These are phyloP conservation scores for Phytophthora cactorum DNA, from an alignment of 352 stramenopile species.

Conservation along the genomic window DNA sequence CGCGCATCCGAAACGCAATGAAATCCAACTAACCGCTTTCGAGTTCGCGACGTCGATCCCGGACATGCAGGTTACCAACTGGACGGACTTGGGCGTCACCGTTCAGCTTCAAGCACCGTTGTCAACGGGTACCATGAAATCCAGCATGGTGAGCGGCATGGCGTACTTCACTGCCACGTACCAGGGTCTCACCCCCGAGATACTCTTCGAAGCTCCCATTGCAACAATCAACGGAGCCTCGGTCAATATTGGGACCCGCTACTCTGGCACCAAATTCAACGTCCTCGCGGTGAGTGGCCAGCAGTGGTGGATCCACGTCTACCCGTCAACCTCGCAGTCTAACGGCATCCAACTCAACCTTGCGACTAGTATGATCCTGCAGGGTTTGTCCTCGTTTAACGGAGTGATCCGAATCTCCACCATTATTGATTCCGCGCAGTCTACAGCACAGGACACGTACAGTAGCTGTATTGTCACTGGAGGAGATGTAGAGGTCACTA, in stretches of 20 bases:
- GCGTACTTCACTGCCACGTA: conserved; percentile 72
- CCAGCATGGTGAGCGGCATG: conserved; percentile 74
- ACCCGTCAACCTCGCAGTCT: conserved; percentile 23
- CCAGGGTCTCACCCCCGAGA: conserved; percentile 51
- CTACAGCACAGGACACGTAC: conserved; percentile 63
- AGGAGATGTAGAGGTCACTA: conserved; percentile 46
- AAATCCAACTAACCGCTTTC: conserved; percentile 61
- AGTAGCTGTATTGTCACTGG: conserved; percentile 70
- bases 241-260: conserved; percentile 31
- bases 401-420: conserved; percentile 53
- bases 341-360: conserved; percentile 41
- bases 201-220: conserved; percentile 62
- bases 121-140: conserved; percentile 42
- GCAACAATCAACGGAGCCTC: conserved; percentile 52
- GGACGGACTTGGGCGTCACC: conserved; percentile 71
- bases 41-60: conserved; percentile 57
- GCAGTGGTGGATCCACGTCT: conserved; percentile 67
- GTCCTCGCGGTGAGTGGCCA: conserved; percentile 58
- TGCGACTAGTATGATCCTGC: conserved; percentile 56
- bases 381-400: conserved; percentile 39
- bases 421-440: conserved; percentile 46
- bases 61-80: conserved; percentile 59
- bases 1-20: conserved; percentile 62
- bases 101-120: conserved; percentile 46
- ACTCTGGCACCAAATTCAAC: conserved; percentile 55